Conservation (phyloP, 2,329 filamentous ascomycete species). For the Pezicula neosporulosa region DNA sequence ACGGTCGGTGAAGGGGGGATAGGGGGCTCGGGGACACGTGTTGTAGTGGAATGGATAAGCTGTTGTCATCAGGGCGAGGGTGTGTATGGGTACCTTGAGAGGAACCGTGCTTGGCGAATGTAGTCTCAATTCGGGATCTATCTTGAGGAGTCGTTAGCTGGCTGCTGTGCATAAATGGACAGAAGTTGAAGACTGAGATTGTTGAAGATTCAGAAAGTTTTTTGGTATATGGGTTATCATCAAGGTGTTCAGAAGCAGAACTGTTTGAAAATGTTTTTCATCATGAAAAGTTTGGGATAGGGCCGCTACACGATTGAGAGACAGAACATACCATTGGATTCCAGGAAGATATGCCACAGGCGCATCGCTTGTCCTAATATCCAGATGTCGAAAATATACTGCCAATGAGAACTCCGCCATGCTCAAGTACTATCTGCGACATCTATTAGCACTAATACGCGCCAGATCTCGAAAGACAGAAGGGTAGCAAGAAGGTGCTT, state of each 20-base stretch:
- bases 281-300: slow-evolving; percentile 44
- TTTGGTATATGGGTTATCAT: slow-evolving; percentile 65
- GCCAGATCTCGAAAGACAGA: slow-evolving; percentile 8
- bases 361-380: neutral
- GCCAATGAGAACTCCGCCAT: too few species aligned
- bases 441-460: slow-evolving; percentile 14
- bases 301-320: neutral
- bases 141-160: slow-evolving; percentile 4
- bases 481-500: slow-evolving; percentile 34
- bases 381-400: too few species aligned
- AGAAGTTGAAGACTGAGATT: slow-evolving; percentile 5
- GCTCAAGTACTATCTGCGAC: neutral
- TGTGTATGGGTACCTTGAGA: slow-evolving; percentile 21
- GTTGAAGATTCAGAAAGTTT: slow-evolving; percentile 50
- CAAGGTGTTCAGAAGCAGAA: slow-evolving; percentile 73
- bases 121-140: neutral
- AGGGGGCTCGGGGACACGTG: too few species aligned
- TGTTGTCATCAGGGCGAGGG: too few species aligned
- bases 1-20: too few species aligned
- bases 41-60: too few species aligned
- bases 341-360: neutral
- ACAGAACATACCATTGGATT: neutral
- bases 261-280: slow-evolving; percentile 63
- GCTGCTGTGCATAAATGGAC: slow-evolving; percentile 13
- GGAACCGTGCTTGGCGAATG: neutral